Evolutionary conservation across 805 yeast genomes (phyloP), one percentile per base, ranked within the genome.

Genomic region (Lipomyces chichibuensis): DNA sequence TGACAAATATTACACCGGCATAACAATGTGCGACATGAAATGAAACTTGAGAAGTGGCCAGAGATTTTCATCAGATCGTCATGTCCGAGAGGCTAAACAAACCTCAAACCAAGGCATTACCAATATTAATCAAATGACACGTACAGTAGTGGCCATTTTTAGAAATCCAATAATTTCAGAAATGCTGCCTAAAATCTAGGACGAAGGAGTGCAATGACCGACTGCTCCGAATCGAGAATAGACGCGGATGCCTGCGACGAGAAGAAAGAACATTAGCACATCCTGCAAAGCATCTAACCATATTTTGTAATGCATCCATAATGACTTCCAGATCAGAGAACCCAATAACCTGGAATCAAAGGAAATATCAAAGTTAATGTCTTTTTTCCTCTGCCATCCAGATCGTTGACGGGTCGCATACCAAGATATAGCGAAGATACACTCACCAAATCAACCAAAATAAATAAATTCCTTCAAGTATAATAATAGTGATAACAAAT

Each of bases 101-200:
- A 43, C 49, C 43, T 4, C 49, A 43, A n/a, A 43, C 20, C 49
- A 8, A 17, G n/a, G 14, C 23, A 2, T 43, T 5, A n/a, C 20
- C 20, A n/a, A 43, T 17, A 17, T 23, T 43, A n/a, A 43, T 17
- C 25, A 55, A 27, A 33, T 14, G n/a, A 14, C 8, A 39, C 68
- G 11, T 58, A 65, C 68, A 32, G 68, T 65, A 46, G 53, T 61
- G 33, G 68, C 65, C 68, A 65, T 65, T 39, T 3, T 29, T 23
- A 14, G 43, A 51, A 35, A 54, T 43, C 49, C 14, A 37, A 37
- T 14, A 37, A 37, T 11, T 27, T 27, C 33, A 54, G 23, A n/a
- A 27, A 13, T 9, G 35, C 23, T 17, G n/a, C 7, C 62, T 60
- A 59, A 29, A 25, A 13, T 3, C 23, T 20, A 25, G 17, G 58